Evolutionary conservation across 148 eudicot species (phyloP), one percentile per base, ranked within the genome.

Genomic region (Rhododendron mucronatum): DNA sequence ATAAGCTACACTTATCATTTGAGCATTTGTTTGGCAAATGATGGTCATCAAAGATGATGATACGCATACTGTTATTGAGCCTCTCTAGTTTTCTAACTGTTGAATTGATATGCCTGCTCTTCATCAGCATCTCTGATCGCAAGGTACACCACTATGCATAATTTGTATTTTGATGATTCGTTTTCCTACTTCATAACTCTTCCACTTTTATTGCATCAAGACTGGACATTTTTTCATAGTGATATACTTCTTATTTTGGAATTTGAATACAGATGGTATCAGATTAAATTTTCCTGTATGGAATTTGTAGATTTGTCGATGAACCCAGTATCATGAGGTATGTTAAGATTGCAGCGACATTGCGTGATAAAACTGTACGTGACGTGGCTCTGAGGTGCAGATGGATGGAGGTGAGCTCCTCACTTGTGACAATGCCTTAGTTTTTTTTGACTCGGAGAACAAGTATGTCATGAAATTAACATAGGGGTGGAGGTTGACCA

Each of bases 351-450:
- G 98, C 98, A 85, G 96, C 96, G 47, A 88, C 88, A 65, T 88
- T 96, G 86, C 92, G 89, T 82, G 95, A 96, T 65, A 96, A 96
- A 90, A 93, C 96, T 85, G 98, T 96, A 47, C 96, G 98, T 80
- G 98, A 95, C 87, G 98, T 96, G 86, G 98, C 98, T 90, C 89
- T 96, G 77, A 91, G 98, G 88, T 96, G 98, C 88, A 93, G 92
- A 85, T 96, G 98, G 98, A 90, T 96, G 96, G 87, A 87, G 94
- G 98, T 96, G 87, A 93, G 98, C 86, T 88, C 82, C 86, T 86
- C 39, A 59, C 78, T 84, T 87, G n/a, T 35, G 80, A 75, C 50
- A 41, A 73, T 83, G 39, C 45, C 53, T 26, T 57, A 30, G 41
- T 11, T 86, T 76, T 30, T 30, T 11, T 10, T 80, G 57, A 84